Percentiles rank a stretch among this genome's conserved stretches.
phyloP scores from a whole-genome alignment of 2,329 filamentous ascomycete genomes.

The Saccharata proteae region DNA sequence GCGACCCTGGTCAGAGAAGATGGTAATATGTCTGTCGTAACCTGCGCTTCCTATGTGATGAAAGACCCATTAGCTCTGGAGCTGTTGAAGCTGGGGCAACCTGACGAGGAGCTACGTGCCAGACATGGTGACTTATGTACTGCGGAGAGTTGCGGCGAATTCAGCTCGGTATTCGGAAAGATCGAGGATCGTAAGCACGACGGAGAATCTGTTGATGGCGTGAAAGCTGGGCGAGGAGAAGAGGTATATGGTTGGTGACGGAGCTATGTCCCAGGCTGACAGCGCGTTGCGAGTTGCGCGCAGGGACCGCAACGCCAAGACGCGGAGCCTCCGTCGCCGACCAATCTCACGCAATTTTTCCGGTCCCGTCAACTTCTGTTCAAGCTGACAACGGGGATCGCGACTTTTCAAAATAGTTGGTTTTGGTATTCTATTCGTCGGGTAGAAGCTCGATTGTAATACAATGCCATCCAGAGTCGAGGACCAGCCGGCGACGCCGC shows the following conservation, averaged over 20 bases:
- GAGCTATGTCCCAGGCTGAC: slow-evolving; percentile 2
- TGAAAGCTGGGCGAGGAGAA: not conserved
- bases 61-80: slow-evolving; percentile 17
- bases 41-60: slow-evolving; percentile 57
- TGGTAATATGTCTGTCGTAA: slow-evolving; percentile 98
- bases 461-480: not conserved
- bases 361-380: too few relatives aligned
- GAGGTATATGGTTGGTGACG: slow-evolving; percentile 1
- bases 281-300: too few relatives aligned
- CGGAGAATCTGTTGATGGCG: slow-evolving; percentile 1
- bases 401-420: too few relatives aligned
- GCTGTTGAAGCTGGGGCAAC: slow-evolving; percentile 7
- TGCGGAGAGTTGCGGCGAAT: not conserved
- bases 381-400: too few relatives aligned
- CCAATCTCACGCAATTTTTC: too few relatives aligned
- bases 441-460: too few relatives aligned
- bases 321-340: too few relatives aligned
- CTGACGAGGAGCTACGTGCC: slow-evolving; percentile 17
- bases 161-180: too few relatives aligned
- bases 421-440: too few relatives aligned
- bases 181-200: too few relatives aligned
- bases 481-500: slow-evolving; percentile 1
- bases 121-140: slow-evolving; percentile 23
- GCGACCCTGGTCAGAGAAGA: slow-evolving; percentile 97
- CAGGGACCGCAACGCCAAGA: too few relatives aligned